Evolutionary conservation across 805 yeast genomes (phyloP), one percentile per base, ranked within the genome.

Genomic region (Teunomyces atbi): DNA sequence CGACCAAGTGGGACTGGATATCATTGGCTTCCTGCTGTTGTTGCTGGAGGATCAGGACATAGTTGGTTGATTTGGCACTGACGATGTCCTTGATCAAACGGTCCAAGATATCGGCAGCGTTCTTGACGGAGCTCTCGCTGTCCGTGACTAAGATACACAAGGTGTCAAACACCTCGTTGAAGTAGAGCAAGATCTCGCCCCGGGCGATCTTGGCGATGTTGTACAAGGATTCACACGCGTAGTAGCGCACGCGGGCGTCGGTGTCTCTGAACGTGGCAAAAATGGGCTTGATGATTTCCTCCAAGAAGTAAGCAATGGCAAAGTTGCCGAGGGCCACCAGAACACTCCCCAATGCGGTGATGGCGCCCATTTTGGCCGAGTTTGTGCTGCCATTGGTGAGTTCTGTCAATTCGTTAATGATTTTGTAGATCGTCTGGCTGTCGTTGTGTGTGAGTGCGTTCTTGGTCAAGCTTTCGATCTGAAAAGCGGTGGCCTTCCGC

Each of bases 191-290:
- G 18, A 94, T 88, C 65, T 94, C 98, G 23, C 98, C 98, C 55
- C 96, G 83, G 3, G 98, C 96, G 16, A 94, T 95, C 60, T 94
- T 94, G 40, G 98, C 96, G 39, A 94, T 91, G 66, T 94, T 94
- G 66, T 94, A 94, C 50, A 94, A 74, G 41, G 96, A 86, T 60
- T 94, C 99, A 69, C 98, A 94, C 0, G 99, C 97, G 64, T 90
- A 94, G 59, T 94, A 94, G 45, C 99, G 76, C 6, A 94, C 99
- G 54, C 96, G 81, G n/a, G 96, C 92, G 63, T 94, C 97, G 49
- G 94, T 96, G 60, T 94, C 99, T 42, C 96, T 92, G 64, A 94
- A 94, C 48, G 97, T 92, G 0, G 97, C 92, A 56, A 94, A 73
- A 11, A 94, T 96, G 0, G 99, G 97, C 50, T 89, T 94, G 51